Percentiles rank a stretch among this genome's conserved stretches.
Evolutionary conservation across 495 filamentous ascomycete genomes (phyloP).

Genomic region (Neurospora tetraspora): DNA sequence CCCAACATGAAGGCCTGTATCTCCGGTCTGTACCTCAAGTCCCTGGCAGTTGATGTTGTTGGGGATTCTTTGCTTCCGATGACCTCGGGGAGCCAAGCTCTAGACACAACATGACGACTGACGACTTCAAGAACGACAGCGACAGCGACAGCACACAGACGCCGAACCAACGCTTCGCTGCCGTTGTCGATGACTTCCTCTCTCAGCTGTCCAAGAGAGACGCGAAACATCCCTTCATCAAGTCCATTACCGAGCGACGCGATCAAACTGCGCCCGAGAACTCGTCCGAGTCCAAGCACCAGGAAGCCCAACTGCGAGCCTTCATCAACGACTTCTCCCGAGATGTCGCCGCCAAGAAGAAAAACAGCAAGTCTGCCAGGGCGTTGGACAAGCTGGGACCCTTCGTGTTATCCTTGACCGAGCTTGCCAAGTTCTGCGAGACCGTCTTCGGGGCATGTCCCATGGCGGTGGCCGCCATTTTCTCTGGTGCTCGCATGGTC

Average conservation of each 20-base stretch:
- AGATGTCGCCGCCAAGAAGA: not conserved
- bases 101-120: not conserved
- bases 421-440: conserved; percentile 3
- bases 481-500: conserved; percentile 6
- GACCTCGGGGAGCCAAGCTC: not conserved
- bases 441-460: conserved; percentile 2
- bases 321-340: not conserved
- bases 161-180: conserved; percentile 1
- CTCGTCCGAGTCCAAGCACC: not conserved
- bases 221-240: conserved; percentile 5
- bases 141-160: not conserved
- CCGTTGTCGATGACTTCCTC: conserved; percentile 7
- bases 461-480: conserved; percentile 5
- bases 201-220: conserved; percentile 1
- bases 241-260: not conserved
- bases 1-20: not conserved
- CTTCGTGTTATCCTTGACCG: not conserved
- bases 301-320: not conserved
- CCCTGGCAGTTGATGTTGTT: not conserved
- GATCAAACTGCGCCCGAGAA: not conserved
- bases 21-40: not conserved
- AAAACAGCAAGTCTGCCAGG: not conserved
- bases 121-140: not conserved
- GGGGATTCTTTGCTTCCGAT: not conserved
- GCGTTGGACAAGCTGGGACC: conserved; percentile 1